A percentile compares a stretch with the other conserved stretches of the same genome.
These are phyloP conservation scores for Diaporthe batatas DNA, from an alignment of 2,329 filamentous ascomycete genomes.

Conservation along the genomic window DNA sequence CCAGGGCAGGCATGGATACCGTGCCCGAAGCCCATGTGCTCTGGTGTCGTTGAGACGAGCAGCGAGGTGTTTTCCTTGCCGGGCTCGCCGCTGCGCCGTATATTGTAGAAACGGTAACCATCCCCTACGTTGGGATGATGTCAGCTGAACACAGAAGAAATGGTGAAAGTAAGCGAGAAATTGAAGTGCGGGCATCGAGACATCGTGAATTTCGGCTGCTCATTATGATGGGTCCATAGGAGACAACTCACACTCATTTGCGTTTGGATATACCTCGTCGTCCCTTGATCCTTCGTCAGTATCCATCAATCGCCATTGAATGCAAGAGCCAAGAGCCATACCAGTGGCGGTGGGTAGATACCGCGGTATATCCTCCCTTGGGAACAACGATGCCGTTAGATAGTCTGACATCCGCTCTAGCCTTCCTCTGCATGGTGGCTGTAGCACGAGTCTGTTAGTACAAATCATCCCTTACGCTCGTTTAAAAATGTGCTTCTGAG, in stretches of 20 bases:
- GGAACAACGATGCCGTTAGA: slow-evolving; percentile 46
- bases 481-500: not conserved
- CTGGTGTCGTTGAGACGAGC: slow-evolving; percentile 12
- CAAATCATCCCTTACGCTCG: too few relatives aligned
- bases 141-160: not conserved
- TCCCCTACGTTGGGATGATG: not conserved
- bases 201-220: not conserved
- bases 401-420: slow-evolving; percentile 40
- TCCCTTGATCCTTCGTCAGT: not conserved
- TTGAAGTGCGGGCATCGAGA: not conserved
- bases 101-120: slow-evolving; percentile 18
- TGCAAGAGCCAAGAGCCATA: not conserved
- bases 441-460: not conserved
- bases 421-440: slow-evolving; percentile 43
- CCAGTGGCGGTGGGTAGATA: slow-evolving; percentile 15
- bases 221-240: too few relatives aligned
- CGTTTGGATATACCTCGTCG: not conserved
- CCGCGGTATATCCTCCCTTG: slow-evolving; percentile 39
- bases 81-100: slow-evolving; percentile 42
- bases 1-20: slow-evolving; percentile 53
- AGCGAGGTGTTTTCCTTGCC: slow-evolving; percentile 35
- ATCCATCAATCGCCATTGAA: not conserved
- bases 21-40: slow-evolving; percentile 49
- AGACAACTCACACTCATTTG: not conserved
- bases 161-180: not conserved